Base-by-base conservation (phyloP, 371 early-diverging fungal genomes). In the Gilbertella persicaria region DNA sequence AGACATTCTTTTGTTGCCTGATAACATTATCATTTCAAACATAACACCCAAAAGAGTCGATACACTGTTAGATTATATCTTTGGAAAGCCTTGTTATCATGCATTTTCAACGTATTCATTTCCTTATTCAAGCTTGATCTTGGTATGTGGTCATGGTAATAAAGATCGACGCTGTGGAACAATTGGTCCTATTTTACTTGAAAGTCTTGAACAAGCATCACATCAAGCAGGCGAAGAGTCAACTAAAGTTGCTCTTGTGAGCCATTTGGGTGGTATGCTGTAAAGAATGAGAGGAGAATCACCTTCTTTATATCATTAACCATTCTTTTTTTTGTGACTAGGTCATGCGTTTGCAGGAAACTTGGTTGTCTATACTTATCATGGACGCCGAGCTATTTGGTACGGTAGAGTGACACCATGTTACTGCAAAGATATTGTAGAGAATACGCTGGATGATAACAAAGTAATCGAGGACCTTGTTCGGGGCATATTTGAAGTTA, bases 301-400 rank as follows among this genome's bases (percentile, higher is more conserved):
- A 16, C 9, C 10, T n/a, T 14, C 33, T 13, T n/a, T 46, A 39
- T 14, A n/a, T 35, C 9, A 37, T 40, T 19, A 21, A 47, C 3
- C 26, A 2, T 30, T 13, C 5, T 12, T 40, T 33, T 17, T 39
- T 12, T 46, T 25, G 6, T n/a, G 10, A 38, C 38, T 21, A 61
- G 66, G 72, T 4, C 73, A 72, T 36, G 73, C 69, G 12, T 72
- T 72, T 56, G 73, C 73, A 20, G 73, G 73, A 33, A 72, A 72
- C 45, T 25, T 72, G 9, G 73, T 72, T 4, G 45, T 72, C 0
- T 72, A 72, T 55, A 68, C 66, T 8, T 58, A 69, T 35, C 45
- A 61, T 19, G 73, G 73, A 7, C 64, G 64, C 36, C 55, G 73
- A 2, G 69, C 69, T n/a, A 69, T 72, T 29, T 72, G 73, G 73